Conservation (phyloP, 352 stramenopile species). For the Thraustotheca clavata region DNA sequence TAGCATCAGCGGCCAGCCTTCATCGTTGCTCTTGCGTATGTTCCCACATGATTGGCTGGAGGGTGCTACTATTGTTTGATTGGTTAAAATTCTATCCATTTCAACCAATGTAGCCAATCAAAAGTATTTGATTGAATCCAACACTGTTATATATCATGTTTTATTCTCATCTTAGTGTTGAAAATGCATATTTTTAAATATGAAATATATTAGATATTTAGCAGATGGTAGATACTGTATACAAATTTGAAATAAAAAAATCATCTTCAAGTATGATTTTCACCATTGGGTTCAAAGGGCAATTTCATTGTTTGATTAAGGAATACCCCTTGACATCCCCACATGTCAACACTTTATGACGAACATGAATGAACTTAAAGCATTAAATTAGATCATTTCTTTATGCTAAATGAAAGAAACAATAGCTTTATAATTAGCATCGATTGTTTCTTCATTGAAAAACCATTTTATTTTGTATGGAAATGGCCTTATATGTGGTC, state of each 20-base stretch:
- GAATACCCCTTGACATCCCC: not conserved
- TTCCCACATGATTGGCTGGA: slow-evolving; percentile 4
- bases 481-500: no score
- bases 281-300: not conserved
- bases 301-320: slow-evolving; percentile 1
- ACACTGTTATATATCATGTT: not conserved
- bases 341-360: no score
- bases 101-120: not conserved
- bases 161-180: not conserved
- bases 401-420: no score
- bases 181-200: not conserved
- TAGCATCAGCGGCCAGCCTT: not conserved
- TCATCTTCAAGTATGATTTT: not conserved
- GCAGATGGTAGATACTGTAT: not conserved
- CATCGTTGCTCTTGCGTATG: not conserved
- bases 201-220: not conserved
- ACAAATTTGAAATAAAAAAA: not conserved
- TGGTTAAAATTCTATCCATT: no score
- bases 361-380: no score
- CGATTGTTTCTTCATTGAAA: no score
- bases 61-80: no score
- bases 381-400: no score
- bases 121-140: not conserved
- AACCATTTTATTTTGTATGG: no score
- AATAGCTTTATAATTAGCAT: no score